Base-by-base conservation (phyloP, 108 stramenopile genomes). In the Nannochloropsis salina region DNA sequence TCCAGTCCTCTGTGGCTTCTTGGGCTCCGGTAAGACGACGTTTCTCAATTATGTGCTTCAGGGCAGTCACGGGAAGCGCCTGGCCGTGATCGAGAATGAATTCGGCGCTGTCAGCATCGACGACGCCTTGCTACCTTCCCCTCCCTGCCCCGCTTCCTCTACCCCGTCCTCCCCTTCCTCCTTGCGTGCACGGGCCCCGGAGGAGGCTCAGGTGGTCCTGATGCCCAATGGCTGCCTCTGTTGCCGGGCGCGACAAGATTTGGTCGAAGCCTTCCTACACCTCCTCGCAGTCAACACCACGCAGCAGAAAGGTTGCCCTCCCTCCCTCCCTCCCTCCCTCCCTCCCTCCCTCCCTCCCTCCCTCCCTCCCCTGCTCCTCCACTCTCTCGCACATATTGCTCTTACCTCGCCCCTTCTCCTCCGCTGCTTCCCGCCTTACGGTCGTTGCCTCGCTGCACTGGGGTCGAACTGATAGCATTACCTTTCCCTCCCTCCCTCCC, bases 71-170 rank as follows among this genome's bases (percentile, higher is more conserved):
- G 95, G 95, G 9, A 94, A 94, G 93, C 95, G 93, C 44, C 85
- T 92, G 5, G 92, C 92, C 18, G 91, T 93, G 21, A 92, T 93
- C 42, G 97, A 99, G 81, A 94, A 94, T 88, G 93, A 93, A 86
- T 97, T 98, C 89, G 99, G 97, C 22, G 95, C 94, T 41, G 92
- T 98, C 43, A 93, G 94, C 42, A 90, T 97, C 44, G 98, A 99
- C 90, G 96, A 97, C 44, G 93, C 92, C 12, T 86, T 96, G 80
- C 81, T 90, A 11, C 47, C 47, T 12, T 51, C 47, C 47, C 90
- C 40, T 88, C 12, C 47, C 47, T 12, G 9, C 47, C 47, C 47
- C 12, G 9, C 47, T 12, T 51, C 47, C 47, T 51, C 47, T 12
- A 51, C 47, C 47, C 12, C 47, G 10, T n/a, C n/a, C n/a, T n/a